Evolutionary conservation across 2,329 filamentous ascomycete genomes (phyloP), one percentile per base, ranked within the genome.

Genomic region (Trematosphaeria pertusa): DNA sequence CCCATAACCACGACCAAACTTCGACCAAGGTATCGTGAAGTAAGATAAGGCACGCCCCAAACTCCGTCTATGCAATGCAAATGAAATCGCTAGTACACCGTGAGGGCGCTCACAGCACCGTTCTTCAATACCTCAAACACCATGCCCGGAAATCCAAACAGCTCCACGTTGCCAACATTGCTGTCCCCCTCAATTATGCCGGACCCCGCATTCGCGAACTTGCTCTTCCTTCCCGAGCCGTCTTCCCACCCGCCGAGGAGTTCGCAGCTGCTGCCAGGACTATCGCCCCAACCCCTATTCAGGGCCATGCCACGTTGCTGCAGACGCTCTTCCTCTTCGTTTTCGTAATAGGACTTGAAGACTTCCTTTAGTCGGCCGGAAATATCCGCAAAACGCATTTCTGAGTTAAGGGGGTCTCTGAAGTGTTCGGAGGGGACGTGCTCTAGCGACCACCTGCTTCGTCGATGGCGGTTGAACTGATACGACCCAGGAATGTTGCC

Each of bases 91-190:
- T 69, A 96, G 76, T 92, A 96, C 18, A 96, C 86, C 8, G 93
- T 97, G 69, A 97, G 78, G 19, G 89, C 88, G 71, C 91, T 95
- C 18, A 99, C 89, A 51, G 85, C 87, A 3, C 89, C 91, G 66
- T 96, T 97, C 83, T 89, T 92, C 71, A 97, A 74, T 20, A 99
- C 93, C 74, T 99, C 94, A 75, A 99, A 97, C 36, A 97, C 85
- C 71, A 97, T 75, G 0, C 94, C 93, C 0, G 94, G 93, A 64
- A 97, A 97, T 1, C 93, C 92, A 75, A 91, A 97, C 20, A 99
- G 74, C 52, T 92, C 93, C 12, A 92, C 96, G 45, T 87, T 88
- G 15, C 84, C 84, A 50, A 87, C 70, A 52, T 86, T 73, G 61
- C 64, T 72, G 71, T 61, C 77, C 73, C 65, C 62, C 54, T 74